A percentile compares a stretch with the other conserved stretches of the same genome.
phyloP scores from a whole-genome alignment of 1,284 basidiomycete genomes.

The Ganoderma resinaceum region DNA sequence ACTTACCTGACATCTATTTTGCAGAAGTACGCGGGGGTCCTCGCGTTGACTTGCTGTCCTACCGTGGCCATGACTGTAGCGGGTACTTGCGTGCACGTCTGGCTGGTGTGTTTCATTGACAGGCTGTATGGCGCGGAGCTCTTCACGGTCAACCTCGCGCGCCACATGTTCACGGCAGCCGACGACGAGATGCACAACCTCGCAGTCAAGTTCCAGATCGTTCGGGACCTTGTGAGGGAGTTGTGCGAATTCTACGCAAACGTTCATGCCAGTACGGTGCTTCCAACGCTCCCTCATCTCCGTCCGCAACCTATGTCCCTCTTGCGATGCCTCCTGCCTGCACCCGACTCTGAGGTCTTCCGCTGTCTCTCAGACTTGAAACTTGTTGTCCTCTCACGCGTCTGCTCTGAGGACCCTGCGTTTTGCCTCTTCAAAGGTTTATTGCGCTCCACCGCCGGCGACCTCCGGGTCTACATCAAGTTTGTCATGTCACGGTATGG shows the following conservation, averaged over 20 bases:
- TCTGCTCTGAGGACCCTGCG: background rate
- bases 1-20: background rate
- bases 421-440: background rate
- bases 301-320: background rate
- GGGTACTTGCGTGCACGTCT: background rate
- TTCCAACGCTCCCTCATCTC: background rate
- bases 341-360: background rate
- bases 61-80: background rate
- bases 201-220: background rate
- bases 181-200: background rate
- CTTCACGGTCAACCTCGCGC: background rate
- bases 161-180: background rate
- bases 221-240: background rate
- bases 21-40: background rate
- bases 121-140: background rate
- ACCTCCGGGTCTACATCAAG: background rate
- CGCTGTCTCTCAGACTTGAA: background rate
- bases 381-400: background rate
- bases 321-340: background rate
- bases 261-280: background rate
- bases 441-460: background rate
- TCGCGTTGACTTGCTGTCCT: background rate
- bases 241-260: background rate
- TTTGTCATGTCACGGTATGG: background rate
- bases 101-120: background rate